A percentile compares a stretch with the other conserved stretches of the same genome.
Evolutionary conservation across 73 alveolate species (phyloP).

Genomic region (Durusdinium trenchii): DNA sequence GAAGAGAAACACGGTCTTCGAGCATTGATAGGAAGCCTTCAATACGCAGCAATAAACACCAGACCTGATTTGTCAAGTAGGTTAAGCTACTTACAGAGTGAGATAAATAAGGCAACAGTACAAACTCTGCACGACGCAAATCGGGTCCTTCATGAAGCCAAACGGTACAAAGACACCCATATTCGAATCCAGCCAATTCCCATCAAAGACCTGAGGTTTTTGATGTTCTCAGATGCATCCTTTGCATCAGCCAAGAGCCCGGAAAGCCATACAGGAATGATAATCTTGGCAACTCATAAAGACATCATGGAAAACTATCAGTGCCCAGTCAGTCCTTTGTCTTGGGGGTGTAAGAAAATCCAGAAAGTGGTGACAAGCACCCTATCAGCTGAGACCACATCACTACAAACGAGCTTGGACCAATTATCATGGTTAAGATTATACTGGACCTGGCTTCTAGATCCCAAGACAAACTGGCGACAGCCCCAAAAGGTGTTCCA

Average conservation of each 20-base stretch:
- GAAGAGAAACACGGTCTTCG: background rate
- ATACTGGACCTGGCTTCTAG: background rate
- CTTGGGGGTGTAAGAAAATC: too few relatives aligned
- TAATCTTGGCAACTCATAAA: background rate
- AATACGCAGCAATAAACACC: slow-evolving; percentile 4
- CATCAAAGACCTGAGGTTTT: background rate
- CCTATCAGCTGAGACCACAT: background rate
- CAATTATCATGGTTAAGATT: slow-evolving; percentile 21
- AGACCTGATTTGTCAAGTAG: slow-evolving; percentile 28
- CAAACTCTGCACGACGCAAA: background rate
- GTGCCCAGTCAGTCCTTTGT: background rate
- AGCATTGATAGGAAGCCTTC: background rate
- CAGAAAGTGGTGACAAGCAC: slow-evolving; percentile 35
- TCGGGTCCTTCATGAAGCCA: slow-evolving; percentile 7
- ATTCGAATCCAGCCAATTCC: background rate
- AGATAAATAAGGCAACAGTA: background rate
- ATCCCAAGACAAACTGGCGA: background rate
- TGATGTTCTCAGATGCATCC: slow-evolving; percentile 9
- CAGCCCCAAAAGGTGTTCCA: too few relatives aligned
- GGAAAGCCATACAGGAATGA: background rate
- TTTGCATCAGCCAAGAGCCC: background rate
- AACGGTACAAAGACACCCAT: background rate
- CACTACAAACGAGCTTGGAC: background rate
- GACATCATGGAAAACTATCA: background rate
- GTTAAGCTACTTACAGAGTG: background rate